Percentiles rank a stretch among this genome's conserved stretches.
These are phyloP conservation scores for Steccherinum ochraceum DNA, from an alignment of 768 basidiomycete species.

Conservation along the genomic window DNA sequence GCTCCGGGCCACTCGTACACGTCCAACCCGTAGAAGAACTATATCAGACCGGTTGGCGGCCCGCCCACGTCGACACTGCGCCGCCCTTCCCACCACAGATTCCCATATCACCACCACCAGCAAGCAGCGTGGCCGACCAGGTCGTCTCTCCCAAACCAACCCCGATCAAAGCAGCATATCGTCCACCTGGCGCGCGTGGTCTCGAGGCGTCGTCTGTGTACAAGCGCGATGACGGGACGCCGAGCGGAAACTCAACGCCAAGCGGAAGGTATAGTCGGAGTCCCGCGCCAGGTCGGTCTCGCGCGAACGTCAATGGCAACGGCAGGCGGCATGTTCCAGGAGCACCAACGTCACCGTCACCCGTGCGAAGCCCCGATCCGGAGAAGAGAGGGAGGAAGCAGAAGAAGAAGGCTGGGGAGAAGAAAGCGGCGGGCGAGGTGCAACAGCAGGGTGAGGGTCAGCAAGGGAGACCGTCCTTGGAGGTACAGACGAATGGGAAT, in stretches of 20 bases:
- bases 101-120: conserved; percentile 63
- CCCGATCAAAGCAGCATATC: conserved; percentile 71
- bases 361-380: conserved; percentile 36
- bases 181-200: conserved; percentile 91
- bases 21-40: conserved; percentile 80
- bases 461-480: conserved; percentile 29
- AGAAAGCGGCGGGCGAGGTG: conserved; percentile 20
- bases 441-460: conserved; percentile 4
- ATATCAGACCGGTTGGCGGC: conserved; percentile 85
- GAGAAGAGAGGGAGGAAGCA: conserved; percentile 57
- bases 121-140: conserved; percentile 45
- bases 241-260: conserved; percentile 59
- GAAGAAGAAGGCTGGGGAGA: conserved; percentile 39
- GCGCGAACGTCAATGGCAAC: conserved; percentile 24
- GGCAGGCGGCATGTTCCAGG: conserved; percentile 65
- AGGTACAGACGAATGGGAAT: conserved; percentile 25
- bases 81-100: conserved; percentile 63
- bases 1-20: conserved; percentile 81
- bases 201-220: conserved; percentile 82
- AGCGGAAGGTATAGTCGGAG: conserved; percentile 54
- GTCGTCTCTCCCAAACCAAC: conserved; percentile 48
- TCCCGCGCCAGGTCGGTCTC: conserved; percentile 36
- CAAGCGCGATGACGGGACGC: conserved; percentile 80
- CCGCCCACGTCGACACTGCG: conserved; percentile 56
- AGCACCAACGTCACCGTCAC: conserved; percentile 43